phyloP scores from a whole-genome alignment of 2,329 filamentous ascomycete species.

The Acrodontium crateriforme region DNA sequence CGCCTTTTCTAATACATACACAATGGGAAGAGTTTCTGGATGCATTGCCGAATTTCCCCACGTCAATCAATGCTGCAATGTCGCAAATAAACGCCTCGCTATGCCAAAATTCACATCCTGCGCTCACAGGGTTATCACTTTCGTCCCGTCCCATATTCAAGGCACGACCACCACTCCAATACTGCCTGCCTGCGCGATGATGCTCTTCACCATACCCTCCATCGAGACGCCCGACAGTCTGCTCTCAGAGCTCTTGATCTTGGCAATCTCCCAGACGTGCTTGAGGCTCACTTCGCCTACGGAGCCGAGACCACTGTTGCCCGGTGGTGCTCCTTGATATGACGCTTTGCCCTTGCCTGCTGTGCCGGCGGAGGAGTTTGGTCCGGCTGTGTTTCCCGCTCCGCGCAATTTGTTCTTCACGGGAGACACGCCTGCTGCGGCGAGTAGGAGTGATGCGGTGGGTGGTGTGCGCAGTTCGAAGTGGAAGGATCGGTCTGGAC shows the following conservation, averaged over 20 bases:
- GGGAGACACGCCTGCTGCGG: slow-evolving; percentile 61
- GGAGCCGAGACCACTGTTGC: slow-evolving; percentile 56
- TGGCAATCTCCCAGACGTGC: slow-evolving; percentile 94
- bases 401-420: slow-evolving; percentile 67
- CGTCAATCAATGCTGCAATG: no score
- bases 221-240: slow-evolving; percentile 56
- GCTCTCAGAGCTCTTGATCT: slow-evolving; percentile 59
- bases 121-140: no score
- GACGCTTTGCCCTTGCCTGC: slow-evolving; percentile 25
- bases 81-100: slow-evolving; percentile 6
- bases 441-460: slow-evolving; percentile 80
- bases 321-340: slow-evolving; percentile 7
- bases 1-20: no score
- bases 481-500: slow-evolving; percentile 80
- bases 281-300: slow-evolving; percentile 85
- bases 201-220: slow-evolving; percentile 67
- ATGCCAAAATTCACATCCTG: slow-evolving; percentile 1
- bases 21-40: no score
- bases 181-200: slow-evolving; percentile 40
- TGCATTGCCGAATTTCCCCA: no score
- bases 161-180: slow-evolving; percentile 37
- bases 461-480: slow-evolving; percentile 86
- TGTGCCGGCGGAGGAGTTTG: slow-evolving; percentile 24
- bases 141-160: slow-evolving; percentile 15
- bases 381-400: slow-evolving; percentile 41